These are phyloP conservation scores for Rhodotorula kratochvilovae DNA, from an alignment of 768 basidiomycete genomes.

Conservation along the genomic window DNA sequence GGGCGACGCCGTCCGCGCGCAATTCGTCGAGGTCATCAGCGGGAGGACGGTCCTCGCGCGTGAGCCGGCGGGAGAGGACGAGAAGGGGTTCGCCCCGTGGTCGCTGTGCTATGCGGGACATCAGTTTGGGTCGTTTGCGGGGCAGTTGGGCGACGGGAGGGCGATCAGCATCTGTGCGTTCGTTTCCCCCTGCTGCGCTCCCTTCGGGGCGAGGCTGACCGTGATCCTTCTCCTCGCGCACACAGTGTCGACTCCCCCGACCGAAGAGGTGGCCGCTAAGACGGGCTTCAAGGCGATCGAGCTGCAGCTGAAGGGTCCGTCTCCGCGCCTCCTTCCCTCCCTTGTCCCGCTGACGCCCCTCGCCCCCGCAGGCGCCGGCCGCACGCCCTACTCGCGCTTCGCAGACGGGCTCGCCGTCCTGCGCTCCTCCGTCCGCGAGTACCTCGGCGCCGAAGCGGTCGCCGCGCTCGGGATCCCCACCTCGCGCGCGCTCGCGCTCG, in stretches of 20 bases:
- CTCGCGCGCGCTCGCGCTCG: constrained; percentile 75
- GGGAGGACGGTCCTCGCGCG: constrained; percentile 67
- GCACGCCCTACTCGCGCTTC: constrained; percentile 85
- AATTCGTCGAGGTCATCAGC: constrained; percentile 74
- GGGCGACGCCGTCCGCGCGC: constrained; percentile 55
- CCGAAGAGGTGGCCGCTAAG: constrained; percentile 9
- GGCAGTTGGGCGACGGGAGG: constrained; percentile 91
- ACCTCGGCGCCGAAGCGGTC: constrained; percentile 82
- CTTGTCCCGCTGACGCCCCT: not conserved
- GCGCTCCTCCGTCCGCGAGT: constrained; percentile 92
- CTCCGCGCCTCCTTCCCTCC: not conserved
- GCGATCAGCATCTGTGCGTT: constrained; percentile 75
- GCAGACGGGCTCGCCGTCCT: constrained; percentile 94
- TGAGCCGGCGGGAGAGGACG: not conserved
- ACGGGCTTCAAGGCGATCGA: constrained; percentile 52
- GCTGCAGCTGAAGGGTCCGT: constrained; percentile 69
- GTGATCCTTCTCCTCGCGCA: not conserved
- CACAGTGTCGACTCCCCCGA: constrained; percentile 29
- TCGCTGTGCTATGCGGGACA: constrained; percentile 52
- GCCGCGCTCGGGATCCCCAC: constrained; percentile 82
- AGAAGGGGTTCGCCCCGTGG: constrained; percentile 35
- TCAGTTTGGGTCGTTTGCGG: constrained; percentile 84
- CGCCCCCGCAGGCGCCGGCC: constrained; percentile 61
- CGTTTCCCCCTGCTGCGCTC: not conserved
- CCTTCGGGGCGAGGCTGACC: not conserved